Base-by-base conservation (phyloP, 345 rosid genomes). In the Populus simonii region DNA sequence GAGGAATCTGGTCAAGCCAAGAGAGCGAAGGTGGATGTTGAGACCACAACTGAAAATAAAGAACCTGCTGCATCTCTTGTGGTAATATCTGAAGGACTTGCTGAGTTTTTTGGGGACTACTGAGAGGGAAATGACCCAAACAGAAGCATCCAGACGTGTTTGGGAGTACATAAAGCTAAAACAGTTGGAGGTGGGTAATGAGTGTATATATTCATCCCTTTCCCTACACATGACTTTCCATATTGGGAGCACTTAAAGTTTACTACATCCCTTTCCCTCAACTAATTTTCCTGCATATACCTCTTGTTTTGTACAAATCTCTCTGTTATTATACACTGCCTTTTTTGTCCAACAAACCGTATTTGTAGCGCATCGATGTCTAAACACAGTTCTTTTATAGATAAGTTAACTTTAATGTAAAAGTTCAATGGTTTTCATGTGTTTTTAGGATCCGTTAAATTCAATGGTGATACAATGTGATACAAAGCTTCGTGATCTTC, bases 401-500 rank as follows among this genome's bases (percentile, higher is more conserved):
- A 74, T 17, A 59, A 78, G n/a, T 41, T 66, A 66, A n/a, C 74
- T 69, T 55, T 36, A 33, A 71, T 49, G 51, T 51, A 33, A 65
- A 57, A 20, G 43, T 72, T 79, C 8, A n/a, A 20, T 39, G 67
- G 25, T 75, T 69, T 51, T 79, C 65, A 23, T 77, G 59, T 80
- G 73, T 49, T 70, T 78, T 35, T 80, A 94, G 98, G 95, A 92
- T 78, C 94, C 94, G 11, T 74, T 71, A 75, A 94, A 91, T 82
- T 85, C 97, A 27, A 90, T 91, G 97, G 96, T 84, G 79, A 93
- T 94, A 70, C 77, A 84, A 61, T 94, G 98, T 76, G 95, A 94
- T 78, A 90, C 74, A 76, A 91, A 91, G 86, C 97, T 94, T 72
- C 83, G 74, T 0, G 94, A 90, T 70, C 98, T 94, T 79, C 92